Percentiles rank a stretch among this genome's conserved stretches.
These are phyloP conservation scores for Cercospora sojina DNA, from an alignment of 2,329 filamentous ascomycete genomes.

Conservation along the genomic window DNA sequence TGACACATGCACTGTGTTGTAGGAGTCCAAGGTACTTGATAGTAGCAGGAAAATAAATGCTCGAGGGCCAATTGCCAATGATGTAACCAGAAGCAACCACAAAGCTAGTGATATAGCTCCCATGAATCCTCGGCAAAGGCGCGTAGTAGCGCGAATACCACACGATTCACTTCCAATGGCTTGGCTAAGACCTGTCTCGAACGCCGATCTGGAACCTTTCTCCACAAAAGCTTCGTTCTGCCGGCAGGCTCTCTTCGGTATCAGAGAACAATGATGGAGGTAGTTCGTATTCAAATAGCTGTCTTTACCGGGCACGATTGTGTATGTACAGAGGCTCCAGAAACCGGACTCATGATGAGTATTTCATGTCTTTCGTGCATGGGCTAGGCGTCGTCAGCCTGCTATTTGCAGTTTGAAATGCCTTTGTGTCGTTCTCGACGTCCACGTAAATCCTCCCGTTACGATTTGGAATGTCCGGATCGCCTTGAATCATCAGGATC, in stretches of 20 bases:
- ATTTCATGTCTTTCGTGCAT: neutral
- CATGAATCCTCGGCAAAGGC: neutral
- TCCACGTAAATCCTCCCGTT: neutral
- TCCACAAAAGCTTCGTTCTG: slow-evolving; percentile 3
- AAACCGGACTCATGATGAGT: neutral
- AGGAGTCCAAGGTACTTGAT: neutral
- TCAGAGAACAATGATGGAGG: neutral
- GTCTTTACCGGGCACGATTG: neutral
- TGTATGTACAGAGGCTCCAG: neutral
- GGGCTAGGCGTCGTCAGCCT: neutral
- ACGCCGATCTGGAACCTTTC: neutral
- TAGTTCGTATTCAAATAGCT: neutral
- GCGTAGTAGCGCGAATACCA: neutral
- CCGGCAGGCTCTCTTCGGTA: neutral
- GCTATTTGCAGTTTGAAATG: neutral
- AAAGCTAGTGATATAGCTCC: neutral
- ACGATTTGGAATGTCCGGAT: neutral
- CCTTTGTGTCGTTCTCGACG: neutral
- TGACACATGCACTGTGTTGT: neutral
- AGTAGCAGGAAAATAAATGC: neutral
- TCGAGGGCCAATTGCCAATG: neutral
- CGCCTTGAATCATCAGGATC: neutral
- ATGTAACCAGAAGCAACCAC: slow-evolving; percentile 5
- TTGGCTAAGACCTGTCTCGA: neutral
- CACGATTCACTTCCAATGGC: slow-evolving; percentile 2